These are phyloP conservation scores for Sarocladium brachiariae DNA, from an alignment of 2,329 filamentous ascomycete species.

Conservation along the genomic window DNA sequence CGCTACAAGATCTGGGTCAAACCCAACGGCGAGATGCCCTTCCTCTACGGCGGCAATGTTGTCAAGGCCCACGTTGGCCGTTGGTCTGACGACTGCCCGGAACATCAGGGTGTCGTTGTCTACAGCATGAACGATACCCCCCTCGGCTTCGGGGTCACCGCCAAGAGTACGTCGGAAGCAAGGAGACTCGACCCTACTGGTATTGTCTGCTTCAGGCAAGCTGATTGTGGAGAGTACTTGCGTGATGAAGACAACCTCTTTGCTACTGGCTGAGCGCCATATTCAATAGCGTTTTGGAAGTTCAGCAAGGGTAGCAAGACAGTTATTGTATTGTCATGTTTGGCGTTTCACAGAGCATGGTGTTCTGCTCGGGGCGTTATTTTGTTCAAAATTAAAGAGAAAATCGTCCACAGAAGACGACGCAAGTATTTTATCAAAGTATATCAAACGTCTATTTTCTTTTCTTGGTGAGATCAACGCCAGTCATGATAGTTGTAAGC, in stretches of 20 bases:
- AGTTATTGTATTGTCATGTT: not conserved
- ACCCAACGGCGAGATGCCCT: conserved; percentile 94
- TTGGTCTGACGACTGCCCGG: conserved; percentile 21
- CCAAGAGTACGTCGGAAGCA: conserved; percentile 78
- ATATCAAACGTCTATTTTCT: conserved; percentile 4
- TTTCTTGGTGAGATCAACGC: conserved; percentile 8
- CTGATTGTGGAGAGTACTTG: conserved; percentile 90
- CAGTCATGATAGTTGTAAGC: not conserved
- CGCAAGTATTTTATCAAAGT: conserved; percentile 2
- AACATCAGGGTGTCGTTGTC: conserved; percentile 77
- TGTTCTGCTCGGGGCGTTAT: not conserved
- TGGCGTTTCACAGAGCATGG: not conserved
- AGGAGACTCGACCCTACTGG: conserved; percentile 83
- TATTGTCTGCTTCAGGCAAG: conserved; percentile 83
- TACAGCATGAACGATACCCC: conserved; percentile 89
- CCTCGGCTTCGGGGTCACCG: conserved; percentile 88
- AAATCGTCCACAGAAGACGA: not conserved
- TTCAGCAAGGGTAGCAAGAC: not conserved
- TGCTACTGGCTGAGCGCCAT: conserved; percentile 36
- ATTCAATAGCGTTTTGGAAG: not conserved
- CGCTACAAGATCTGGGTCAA: conserved; percentile 98
- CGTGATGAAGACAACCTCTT: conserved; percentile 70
- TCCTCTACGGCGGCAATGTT: conserved; percentile 87
- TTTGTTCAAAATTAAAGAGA: not conserved
- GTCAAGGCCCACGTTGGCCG: conserved; percentile 54